Evolutionary conservation across 768 basidiomycete genomes (phyloP).

Genomic region (Podaxis pistillaris): DNA sequence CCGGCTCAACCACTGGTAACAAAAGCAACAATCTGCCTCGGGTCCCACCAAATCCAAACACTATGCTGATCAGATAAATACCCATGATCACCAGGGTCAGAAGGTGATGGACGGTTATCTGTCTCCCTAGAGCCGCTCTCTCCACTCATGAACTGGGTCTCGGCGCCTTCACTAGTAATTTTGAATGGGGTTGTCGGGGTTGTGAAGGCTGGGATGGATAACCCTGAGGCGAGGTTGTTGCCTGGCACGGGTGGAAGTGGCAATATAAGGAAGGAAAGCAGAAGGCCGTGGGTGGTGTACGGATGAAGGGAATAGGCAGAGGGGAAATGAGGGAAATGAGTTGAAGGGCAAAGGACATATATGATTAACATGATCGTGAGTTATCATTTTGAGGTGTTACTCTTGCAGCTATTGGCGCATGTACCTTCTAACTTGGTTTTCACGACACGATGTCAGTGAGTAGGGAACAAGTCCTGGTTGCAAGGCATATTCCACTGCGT

Average conservation of each 20-base stretch:
- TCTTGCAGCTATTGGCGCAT: too few species aligned
- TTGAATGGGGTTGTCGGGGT: constrained; percentile 77
- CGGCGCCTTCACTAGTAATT: constrained; percentile 74
- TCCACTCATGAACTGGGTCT: constrained; percentile 70
- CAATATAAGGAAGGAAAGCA: constrained; percentile 68
- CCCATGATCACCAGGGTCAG: constrained; percentile 26
- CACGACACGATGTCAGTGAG: too few species aligned
- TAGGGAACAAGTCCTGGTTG: too few species aligned
- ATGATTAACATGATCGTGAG: neutral
- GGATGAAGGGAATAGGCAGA: constrained; percentile 33
- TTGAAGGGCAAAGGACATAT: neutral
- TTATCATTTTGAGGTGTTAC: neutral
- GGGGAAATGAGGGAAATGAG: neutral
- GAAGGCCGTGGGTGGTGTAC: constrained; percentile 75
- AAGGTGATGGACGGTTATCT: constrained; percentile 52
- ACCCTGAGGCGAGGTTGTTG: constrained; percentile 30
- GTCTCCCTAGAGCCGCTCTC: constrained; percentile 77
- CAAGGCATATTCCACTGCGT: too few species aligned
- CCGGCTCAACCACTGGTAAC: constrained; percentile 21
- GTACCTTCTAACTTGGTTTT: too few species aligned
- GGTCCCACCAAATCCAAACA: too few species aligned
- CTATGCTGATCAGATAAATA: too few species aligned
- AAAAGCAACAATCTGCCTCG: constrained; percentile 53
- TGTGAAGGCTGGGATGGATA: constrained; percentile 81
- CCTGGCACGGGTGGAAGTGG: constrained; percentile 33